Percentiles rank a stretch among this genome's conserved stretches.
phyloP scores from a whole-genome alignment of 179 eudicot genomes.

The Silene noctiflora region DNA sequence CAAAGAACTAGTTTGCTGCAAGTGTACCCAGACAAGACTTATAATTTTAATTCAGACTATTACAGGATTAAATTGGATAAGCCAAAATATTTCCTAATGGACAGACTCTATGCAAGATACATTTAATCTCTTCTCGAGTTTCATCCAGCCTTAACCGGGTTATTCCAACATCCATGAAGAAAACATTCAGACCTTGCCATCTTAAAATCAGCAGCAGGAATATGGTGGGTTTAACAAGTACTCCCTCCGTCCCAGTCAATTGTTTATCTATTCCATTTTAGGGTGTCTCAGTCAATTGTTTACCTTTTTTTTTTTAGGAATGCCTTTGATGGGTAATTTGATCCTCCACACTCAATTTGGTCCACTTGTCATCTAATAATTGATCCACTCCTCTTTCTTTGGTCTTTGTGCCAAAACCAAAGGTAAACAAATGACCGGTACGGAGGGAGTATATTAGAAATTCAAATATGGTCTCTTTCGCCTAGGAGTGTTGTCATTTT shows the following conservation, averaged over 20 bases:
- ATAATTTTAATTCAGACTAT: neutral
- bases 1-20: neutral
- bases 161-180: neutral
- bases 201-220: constrained; percentile 6
- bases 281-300: no score
- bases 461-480: neutral
- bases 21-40: neutral
- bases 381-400: no score
- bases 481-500: neutral
- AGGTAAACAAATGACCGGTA: no score
- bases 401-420: no score
- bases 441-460: neutral
- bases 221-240: constrained; percentile 3
- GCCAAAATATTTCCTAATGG: neutral
- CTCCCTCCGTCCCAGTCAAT: no score
- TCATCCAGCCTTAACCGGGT: neutral
- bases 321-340: no score
- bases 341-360: no score
- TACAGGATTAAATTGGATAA: neutral
- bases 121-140: neutral
- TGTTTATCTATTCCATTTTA: no score
- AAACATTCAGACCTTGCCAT: constrained; percentile 10
- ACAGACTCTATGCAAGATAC: neutral
- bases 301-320: no score
- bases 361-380: no score